phyloP scores from a whole-genome alignment of 441 rosid species.

The Pelargonium myrrhifolium region DNA sequence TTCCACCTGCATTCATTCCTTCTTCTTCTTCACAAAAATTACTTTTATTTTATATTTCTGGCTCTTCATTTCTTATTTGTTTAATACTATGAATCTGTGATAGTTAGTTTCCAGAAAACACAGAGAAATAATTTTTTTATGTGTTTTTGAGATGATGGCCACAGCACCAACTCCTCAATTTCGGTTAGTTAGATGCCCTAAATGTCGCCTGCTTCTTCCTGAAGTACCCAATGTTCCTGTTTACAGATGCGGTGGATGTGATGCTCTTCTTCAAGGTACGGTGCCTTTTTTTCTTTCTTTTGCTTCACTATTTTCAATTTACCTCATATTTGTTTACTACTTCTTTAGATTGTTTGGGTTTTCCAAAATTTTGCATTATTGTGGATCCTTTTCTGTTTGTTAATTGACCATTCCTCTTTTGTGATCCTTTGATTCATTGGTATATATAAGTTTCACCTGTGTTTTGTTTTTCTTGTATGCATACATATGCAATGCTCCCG shows the following conservation, averaged over 20 bases:
- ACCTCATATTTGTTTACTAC: too few species aligned
- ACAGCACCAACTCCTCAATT: conserved; percentile 29
- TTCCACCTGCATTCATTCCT: too few species aligned
- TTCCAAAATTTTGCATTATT: too few species aligned
- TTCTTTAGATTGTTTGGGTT: too few species aligned
- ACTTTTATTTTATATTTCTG: too few species aligned
- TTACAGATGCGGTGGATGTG: conserved; percentile 73
- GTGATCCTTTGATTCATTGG: background rate
- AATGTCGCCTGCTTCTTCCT: conserved; percentile 51
- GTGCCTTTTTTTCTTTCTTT: background rate
- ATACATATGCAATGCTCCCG: background rate
- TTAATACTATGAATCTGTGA: too few species aligned
- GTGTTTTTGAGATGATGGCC: conserved; percentile 30
- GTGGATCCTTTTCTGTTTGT: background rate
- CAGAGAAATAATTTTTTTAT: background rate
- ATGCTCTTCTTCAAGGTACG: conserved; percentile 57
- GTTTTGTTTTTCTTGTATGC: background rate
- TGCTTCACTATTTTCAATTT: background rate
- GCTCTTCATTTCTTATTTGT: too few species aligned
- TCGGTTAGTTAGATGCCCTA: conserved; percentile 78
- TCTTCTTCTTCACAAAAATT: too few species aligned
- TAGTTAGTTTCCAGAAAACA: too few species aligned
- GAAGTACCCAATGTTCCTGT: conserved; percentile 57
- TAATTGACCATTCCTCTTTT: background rate
- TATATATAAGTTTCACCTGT: background rate